A percentile compares a stretch with the other conserved stretches of the same genome.
Evolutionary conservation across 2,329 filamentous ascomycete genomes (phyloP).

Genomic region (Metarhizium humberi): DNA sequence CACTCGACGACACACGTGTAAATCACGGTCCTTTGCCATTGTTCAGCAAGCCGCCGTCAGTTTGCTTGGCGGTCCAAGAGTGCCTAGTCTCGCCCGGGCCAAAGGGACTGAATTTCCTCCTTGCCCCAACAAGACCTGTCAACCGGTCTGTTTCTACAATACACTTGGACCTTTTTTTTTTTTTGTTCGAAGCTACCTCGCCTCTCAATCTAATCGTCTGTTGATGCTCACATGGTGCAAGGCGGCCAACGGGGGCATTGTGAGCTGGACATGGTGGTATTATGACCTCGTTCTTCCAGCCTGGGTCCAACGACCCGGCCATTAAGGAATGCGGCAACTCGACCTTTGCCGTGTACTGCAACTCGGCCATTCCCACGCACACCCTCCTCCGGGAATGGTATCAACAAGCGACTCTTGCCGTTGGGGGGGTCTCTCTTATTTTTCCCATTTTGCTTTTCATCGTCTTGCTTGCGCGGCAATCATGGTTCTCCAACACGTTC

Average conservation of each 20-base stretch:
- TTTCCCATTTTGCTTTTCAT: not conserved
- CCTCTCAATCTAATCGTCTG: too few species aligned
- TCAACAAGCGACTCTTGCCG: slow-evolving; percentile 17
- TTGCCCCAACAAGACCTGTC: too few species aligned
- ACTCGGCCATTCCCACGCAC: slow-evolving; percentile 14
- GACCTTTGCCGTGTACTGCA: slow-evolving; percentile 21
- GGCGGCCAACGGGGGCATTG: not conserved
- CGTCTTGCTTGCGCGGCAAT: not conserved
- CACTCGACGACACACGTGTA: too few species aligned
- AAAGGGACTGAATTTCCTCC: too few species aligned
- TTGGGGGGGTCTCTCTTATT: slow-evolving; percentile 8
- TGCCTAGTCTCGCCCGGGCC: too few species aligned
- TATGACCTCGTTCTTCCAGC: slow-evolving; percentile 27
- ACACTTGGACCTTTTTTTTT: too few species aligned
- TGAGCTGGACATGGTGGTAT: not conserved
- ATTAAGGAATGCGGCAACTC: slow-evolving; percentile 13
- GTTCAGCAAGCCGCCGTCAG: too few species aligned
- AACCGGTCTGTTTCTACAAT: too few species aligned
- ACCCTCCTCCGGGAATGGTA: slow-evolving; percentile 15
- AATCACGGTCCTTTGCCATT: too few species aligned
- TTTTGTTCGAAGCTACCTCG: too few species aligned
- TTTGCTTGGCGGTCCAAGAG: too few species aligned
- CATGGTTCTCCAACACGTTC: not conserved
- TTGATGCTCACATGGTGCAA: too few species aligned
- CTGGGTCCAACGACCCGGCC: slow-evolving; percentile 18